Evolutionary conservation across 23 red algal genomes (phyloP), one percentile per base, ranked within the genome.

Genomic region (Agarophyton chilense): DNA sequence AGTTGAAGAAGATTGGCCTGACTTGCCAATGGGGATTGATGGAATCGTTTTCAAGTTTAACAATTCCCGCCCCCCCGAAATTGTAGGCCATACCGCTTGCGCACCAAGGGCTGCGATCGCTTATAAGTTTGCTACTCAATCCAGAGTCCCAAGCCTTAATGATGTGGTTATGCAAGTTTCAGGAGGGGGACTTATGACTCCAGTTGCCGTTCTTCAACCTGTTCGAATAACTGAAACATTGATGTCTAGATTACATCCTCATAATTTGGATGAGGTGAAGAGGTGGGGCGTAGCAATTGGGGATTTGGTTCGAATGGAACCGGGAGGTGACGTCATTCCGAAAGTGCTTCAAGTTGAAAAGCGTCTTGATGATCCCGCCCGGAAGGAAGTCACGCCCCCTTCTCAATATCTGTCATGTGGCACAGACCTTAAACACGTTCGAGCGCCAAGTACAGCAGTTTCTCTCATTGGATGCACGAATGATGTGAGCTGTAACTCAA

Each of bases 291-390:
- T 92, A 8, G 74, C 72, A 7, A 21, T 76, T 3, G 87, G 87
- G 39, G 94, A 92, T 51, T 36, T 50, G 49, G 88, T 96, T 64
- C 38, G 52, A 35, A 55, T 96, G 34, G 80, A 85, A 46, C 36
- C 87, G 10, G 79, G 87, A 26, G 94, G 94, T 13, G 94, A 96
- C 43, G 94, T 96, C 4, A 96, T 96, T 22, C 94, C 94, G 14
- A 96, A 96, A 77, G 84, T 96, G 24, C 17, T 78, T 8, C 33
- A 42, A 10, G 86, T 92, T 41, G 72, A 82, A 26, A 53, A 54
- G 41, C 33, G 62, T 14, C 39, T 46, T 43, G 35, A 51, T 26
- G 54, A 46, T 34, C 68, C 41, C 17, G 54, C 45, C 22, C 32
- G 85, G 1, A 71, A 9, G 45, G 40, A 50, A 35, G 31, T 95